These are phyloP conservation scores for Naganishia friedmannii DNA, from an alignment of 768 basidiomycete species.

Conservation along the genomic window DNA sequence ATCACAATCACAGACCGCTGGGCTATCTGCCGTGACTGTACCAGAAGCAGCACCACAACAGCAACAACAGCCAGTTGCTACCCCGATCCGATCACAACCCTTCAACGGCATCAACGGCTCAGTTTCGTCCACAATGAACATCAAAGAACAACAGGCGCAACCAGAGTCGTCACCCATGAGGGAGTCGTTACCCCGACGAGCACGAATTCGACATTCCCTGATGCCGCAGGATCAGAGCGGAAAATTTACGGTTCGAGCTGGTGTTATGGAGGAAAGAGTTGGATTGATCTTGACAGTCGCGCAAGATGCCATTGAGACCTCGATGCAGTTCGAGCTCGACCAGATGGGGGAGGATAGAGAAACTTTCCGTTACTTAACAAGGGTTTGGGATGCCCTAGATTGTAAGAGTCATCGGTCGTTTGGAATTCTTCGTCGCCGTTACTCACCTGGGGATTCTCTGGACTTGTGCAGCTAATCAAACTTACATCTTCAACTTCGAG, in stretches of 20 bases:
- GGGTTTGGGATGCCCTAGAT: conserved; percentile 2
- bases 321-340: background rate
- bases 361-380: background rate
- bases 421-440: no score
- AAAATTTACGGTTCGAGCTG: background rate
- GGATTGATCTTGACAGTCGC: conserved; percentile 6
- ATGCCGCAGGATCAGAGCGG: conserved; percentile 7
- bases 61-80: background rate
- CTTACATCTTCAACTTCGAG: conserved; percentile 13
- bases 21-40: background rate
- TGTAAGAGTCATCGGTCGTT: background rate
- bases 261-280: conserved; percentile 9
- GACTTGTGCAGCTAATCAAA: background rate
- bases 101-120: background rate
- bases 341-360: background rate
- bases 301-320: background rate
- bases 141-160: background rate
- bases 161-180: conserved; percentile 8
- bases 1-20: background rate
- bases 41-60: background rate
- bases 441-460: no score
- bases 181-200: conserved; percentile 4
- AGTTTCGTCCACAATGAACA: background rate
- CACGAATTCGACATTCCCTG: conserved; percentile 6
- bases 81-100: background rate